Evolutionary conservation across 2,329 filamentous ascomycete species (phyloP).

Genomic region (Colletotrichum spinosum): DNA sequence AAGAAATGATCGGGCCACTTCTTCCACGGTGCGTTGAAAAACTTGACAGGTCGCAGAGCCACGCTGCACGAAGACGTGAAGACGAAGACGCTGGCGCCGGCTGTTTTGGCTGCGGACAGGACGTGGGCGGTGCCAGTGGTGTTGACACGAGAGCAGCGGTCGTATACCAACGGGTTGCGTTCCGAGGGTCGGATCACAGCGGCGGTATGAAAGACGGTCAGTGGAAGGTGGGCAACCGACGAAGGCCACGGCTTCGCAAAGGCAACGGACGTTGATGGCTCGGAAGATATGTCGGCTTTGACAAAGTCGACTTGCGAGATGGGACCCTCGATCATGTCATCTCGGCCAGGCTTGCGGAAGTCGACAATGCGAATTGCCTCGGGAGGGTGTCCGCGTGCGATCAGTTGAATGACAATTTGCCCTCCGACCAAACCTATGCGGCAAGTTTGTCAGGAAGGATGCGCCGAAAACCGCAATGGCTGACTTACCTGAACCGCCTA

Average conservation of each 20-base stretch:
- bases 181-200: conserved; percentile 65
- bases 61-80: conserved; percentile 63
- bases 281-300: conserved; percentile 63
- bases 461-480: background rate
- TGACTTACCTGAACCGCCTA: conserved; percentile 58
- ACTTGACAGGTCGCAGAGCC: conserved; percentile 52
- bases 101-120: conserved; percentile 56
- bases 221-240: conserved; percentile 53
- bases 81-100: conserved; percentile 62
- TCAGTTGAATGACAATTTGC: conserved; percentile 64
- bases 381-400: conserved; percentile 63
- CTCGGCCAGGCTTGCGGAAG: conserved; percentile 55
- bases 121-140: conserved; percentile 62
- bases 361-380: conserved; percentile 66
- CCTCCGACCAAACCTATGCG: conserved; percentile 64
- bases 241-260: conserved; percentile 61
- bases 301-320: conserved; percentile 54
- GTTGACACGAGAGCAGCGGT: conserved; percentile 60
- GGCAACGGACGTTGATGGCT: conserved; percentile 54
- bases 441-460: background rate
- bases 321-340: conserved; percentile 52
- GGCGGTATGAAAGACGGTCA: conserved; percentile 70
- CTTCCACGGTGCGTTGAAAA: conserved; percentile 58
- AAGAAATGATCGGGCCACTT: conserved; percentile 51
- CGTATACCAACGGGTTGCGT: conserved; percentile 57